phyloP scores from a whole-genome alignment of 352 stramenopile species.

The Thalassiosira pacifica region DNA sequence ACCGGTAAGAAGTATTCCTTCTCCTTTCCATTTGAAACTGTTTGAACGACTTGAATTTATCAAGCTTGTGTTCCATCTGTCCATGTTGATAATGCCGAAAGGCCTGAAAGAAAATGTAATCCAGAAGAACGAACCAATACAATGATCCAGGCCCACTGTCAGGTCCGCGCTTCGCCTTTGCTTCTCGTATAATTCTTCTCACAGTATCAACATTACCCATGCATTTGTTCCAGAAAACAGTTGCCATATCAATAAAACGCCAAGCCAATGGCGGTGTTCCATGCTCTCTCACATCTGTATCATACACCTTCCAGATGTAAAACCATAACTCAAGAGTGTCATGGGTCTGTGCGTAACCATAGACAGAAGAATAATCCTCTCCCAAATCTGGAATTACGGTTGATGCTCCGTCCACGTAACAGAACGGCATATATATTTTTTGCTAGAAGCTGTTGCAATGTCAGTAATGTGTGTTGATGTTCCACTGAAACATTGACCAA shows the following conservation, averaged over 20 bases:
- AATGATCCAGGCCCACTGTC: constrained; percentile 22
- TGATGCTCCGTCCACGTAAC: background rate
- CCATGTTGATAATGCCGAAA: constrained; percentile 23
- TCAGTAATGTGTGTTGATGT: background rate
- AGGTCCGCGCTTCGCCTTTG: background rate
- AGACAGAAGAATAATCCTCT: constrained; percentile 16
- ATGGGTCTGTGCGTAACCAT: background rate
- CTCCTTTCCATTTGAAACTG: constrained; percentile 14
- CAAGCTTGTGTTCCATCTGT: background rate
- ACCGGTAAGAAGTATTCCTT: background rate
- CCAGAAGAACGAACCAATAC: constrained; percentile 7
- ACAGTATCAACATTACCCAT: constrained; percentile 37
- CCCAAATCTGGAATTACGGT: constrained; percentile 23
- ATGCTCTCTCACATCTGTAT: constrained; percentile 7
- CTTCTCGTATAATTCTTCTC: background rate
- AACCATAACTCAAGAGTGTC: constrained; percentile 6
- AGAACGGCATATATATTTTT: constrained; percentile 8
- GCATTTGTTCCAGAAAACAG: constrained; percentile 21
- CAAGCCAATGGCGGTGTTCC: constrained; percentile 2
- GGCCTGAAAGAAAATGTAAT: constrained; percentile 20
- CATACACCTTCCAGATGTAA: constrained; percentile 1
- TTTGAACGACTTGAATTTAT: constrained; percentile 13
- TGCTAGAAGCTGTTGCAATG: background rate
- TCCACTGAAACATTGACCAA: constrained; percentile 18
- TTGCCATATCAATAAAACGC: constrained; percentile 19